Evolutionary conservation across 345 rosid species (phyloP).

Genomic region (Syzygium jambos): DNA sequence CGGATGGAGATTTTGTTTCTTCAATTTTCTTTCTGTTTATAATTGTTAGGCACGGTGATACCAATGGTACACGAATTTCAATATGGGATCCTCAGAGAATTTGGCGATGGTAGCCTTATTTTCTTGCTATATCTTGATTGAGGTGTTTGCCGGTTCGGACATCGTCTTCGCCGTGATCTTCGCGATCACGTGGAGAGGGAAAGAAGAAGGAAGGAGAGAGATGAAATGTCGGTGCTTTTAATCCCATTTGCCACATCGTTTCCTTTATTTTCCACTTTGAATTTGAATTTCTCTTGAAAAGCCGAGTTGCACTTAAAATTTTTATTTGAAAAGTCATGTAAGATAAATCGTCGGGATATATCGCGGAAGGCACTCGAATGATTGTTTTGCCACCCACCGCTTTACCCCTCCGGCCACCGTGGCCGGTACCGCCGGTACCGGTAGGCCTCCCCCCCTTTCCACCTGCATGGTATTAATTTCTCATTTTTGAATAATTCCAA

Average conservation of each 20-base stretch:
- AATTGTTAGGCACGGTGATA: not conserved
- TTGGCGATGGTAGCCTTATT: not conserved
- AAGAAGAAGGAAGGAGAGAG: too few species aligned
- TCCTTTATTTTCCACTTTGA: too few species aligned
- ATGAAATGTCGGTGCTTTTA: too few species aligned
- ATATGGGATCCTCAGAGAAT: not conserved
- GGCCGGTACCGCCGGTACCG: not conserved
- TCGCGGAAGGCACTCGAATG: too few species aligned
- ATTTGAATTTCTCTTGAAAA: too few species aligned
- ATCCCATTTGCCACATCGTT: too few species aligned
- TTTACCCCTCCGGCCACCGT: not conserved
- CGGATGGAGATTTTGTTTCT: not conserved
- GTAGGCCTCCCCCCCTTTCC: not conserved
- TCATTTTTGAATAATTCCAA: not conserved
- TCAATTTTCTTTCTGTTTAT: not conserved
- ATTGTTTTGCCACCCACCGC: not conserved
- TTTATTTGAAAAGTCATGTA: too few species aligned
- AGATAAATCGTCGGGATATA: too few species aligned
- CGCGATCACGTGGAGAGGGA: too few species aligned
- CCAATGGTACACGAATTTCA: not conserved
- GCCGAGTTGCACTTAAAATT: too few species aligned
- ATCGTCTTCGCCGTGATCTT: not conserved
- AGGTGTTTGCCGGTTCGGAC: not conserved
- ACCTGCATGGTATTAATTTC: not conserved
- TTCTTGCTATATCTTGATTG: not conserved